Conservation (phyloP, 371 early-diverging fungal species). For the Globomyces sp. region DNA sequence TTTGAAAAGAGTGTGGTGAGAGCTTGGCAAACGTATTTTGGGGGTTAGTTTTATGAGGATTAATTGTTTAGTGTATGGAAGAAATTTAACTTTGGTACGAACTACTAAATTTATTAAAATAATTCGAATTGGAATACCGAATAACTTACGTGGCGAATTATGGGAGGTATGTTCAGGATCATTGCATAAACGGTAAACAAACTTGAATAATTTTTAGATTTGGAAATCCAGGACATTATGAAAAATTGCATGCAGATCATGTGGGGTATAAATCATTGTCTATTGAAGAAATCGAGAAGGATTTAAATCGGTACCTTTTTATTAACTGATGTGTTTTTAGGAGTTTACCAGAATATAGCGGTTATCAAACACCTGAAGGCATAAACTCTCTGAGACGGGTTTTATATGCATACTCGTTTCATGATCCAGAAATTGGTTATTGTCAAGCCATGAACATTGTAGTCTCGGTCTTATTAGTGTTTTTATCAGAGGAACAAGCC, state of each 20-base stretch:
- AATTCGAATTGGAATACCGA: conserved; percentile 90
- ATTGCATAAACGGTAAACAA: conserved; percentile 63
- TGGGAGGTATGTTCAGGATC: conserved; percentile 96
- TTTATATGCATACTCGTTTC: conserved; percentile 55
- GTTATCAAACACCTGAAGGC: conserved; percentile 89
- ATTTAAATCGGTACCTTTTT: conserved; percentile 58
- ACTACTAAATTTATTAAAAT: conserved; percentile 83
- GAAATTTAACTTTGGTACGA: conserved; percentile 84
- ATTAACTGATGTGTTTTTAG: conserved; percentile 29
- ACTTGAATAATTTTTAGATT: conserved; percentile 19
- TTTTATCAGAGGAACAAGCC: conserved; percentile 93
- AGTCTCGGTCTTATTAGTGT: conserved; percentile 88
- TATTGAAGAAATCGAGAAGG: conserved; percentile 97
- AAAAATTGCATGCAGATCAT: conserved; percentile 65
- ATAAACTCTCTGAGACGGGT: conserved; percentile 88
- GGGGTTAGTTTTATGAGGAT: background rate
- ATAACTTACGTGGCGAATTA: conserved; percentile 87
- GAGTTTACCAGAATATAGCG: conserved; percentile 89
- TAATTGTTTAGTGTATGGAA: conserved; percentile 64
- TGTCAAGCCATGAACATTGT: conserved; percentile 99
- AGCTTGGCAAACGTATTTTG: conserved; percentile 73
- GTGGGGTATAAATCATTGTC: conserved; percentile 63
- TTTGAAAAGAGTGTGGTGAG: conserved; percentile 72
- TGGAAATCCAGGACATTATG: conserved; percentile 74
- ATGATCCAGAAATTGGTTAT: conserved; percentile 84